Conservation (phyloP, 495 filamentous ascomycete species). For the Talaromyces trachyspermus region DNA sequence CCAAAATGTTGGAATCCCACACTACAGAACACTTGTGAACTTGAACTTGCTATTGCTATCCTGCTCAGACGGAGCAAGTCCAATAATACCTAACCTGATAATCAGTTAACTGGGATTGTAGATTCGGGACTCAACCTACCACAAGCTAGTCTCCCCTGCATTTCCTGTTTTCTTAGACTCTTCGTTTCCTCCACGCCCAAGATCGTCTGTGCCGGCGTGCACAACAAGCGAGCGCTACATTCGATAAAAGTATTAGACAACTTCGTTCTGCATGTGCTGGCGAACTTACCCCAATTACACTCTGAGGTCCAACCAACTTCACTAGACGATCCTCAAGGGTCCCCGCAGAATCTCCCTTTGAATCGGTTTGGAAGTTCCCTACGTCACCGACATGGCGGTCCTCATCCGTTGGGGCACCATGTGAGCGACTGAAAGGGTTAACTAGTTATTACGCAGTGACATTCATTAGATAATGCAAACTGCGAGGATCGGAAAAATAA, state of each 20-base stretch:
- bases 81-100: too few species aligned
- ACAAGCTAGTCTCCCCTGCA: too few species aligned
- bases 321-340: constrained; percentile 66
- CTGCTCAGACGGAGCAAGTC: too few species aligned
- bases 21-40: too few species aligned
- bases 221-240: constrained; percentile 84
- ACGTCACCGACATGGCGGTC: constrained; percentile 93
- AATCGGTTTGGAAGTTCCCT: constrained; percentile 94
- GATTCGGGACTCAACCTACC: too few species aligned
- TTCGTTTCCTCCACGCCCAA: constrained; percentile 80
- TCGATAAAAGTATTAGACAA: too few species aligned
- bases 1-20: too few species aligned
- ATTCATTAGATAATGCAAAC: constrained; percentile 12
- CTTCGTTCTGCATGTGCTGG: not conserved
- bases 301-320: constrained; percentile 92
- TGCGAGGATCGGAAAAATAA: not conserved
- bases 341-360: constrained; percentile 78
- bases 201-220: constrained; percentile 90
- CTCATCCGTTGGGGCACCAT: constrained; percentile 77
- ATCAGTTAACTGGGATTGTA: too few species aligned
- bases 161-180: too few species aligned
- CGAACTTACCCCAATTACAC: constrained; percentile 80
- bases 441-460: constrained; percentile 43
- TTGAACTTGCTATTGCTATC: too few species aligned
- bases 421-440: constrained; percentile 88